phyloP scores from a whole-genome alignment of 2,329 filamentous ascomycete genomes.

The Colletotrichum higginsianum region DNA sequence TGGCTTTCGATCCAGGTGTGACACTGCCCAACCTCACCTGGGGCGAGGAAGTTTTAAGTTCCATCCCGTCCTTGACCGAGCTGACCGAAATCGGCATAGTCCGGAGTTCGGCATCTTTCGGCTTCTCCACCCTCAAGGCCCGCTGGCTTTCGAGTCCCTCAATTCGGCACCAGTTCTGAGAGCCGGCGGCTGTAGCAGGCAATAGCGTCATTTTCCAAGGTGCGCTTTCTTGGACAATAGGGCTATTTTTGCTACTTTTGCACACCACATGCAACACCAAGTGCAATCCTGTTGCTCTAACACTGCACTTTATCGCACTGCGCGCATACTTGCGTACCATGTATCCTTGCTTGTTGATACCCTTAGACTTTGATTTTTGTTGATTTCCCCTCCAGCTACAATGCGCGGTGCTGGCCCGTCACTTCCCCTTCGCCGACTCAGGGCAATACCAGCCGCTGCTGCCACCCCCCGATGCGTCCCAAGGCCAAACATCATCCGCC shows the following conservation, averaged over 20 bases:
- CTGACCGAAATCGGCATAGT: conserved; percentile 19
- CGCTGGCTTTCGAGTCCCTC: conserved; percentile 3
- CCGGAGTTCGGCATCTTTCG: conserved; percentile 20
- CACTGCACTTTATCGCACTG: conserved; percentile 13
- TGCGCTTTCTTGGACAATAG: conserved; percentile 9
- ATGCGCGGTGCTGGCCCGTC: conserved; percentile 34
- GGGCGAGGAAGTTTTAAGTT: not conserved
- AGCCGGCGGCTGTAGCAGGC: conserved; percentile 36
- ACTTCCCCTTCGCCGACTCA: conserved; percentile 30
- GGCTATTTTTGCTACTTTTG: conserved; percentile 25
- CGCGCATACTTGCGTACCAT: conserved; percentile 37
- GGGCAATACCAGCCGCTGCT: conserved; percentile 16
- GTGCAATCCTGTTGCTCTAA: not conserved
- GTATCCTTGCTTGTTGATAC: conserved; percentile 26
- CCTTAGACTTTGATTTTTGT: conserved; percentile 22
- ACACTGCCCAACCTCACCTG: not conserved
- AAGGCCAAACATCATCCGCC: conserved; percentile 11
- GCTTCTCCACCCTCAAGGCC: not conserved
- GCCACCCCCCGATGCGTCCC: conserved; percentile 22
- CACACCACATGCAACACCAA: not conserved
- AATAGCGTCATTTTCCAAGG: conserved; percentile 39
- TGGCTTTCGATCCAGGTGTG: not conserved
- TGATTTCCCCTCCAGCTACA: conserved; percentile 16
- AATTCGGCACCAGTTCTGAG: conserved; percentile 36
- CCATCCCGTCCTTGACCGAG: not conserved